Evolutionary conservation across 2,329 filamentous ascomycete genomes (phyloP).

Genomic region (Tolypocladium guangdongense): DNA sequence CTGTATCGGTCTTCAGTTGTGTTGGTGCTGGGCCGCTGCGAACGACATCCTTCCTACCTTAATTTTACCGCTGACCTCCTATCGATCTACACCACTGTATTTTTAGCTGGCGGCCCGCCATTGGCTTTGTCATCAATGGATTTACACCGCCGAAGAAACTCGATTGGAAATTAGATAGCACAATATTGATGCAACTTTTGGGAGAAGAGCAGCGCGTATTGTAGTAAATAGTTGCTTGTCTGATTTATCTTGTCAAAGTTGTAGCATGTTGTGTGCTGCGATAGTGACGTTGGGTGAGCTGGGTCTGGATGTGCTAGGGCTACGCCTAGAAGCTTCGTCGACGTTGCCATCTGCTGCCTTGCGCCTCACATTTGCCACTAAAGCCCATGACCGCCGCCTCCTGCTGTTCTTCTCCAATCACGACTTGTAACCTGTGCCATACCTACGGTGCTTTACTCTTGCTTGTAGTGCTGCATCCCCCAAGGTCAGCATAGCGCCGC

Average conservation of each 20-base stretch:
- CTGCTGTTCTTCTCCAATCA: neutral
- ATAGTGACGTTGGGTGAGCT: neutral
- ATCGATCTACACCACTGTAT: too few relatives aligned
- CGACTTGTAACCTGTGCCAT: neutral
- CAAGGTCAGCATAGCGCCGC: neutral
- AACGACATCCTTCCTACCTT: too few relatives aligned
- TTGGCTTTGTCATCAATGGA: neutral
- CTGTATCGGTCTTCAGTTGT: too few relatives aligned
- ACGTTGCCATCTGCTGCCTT: neutral
- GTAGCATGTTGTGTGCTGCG: neutral
- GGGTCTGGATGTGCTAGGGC: neutral
- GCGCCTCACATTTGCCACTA: neutral
- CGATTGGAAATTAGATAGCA: neutral
- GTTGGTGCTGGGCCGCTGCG: too few relatives aligned
- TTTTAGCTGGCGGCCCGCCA: neutral
- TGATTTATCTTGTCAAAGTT: neutral
- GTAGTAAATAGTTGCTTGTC: neutral
- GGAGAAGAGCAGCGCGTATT: neutral
- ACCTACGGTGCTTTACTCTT: neutral
- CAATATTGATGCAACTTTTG: neutral
- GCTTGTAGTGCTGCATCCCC: neutral
- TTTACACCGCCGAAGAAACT: neutral
- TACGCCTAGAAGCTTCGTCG: neutral
- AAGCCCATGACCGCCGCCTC: neutral
- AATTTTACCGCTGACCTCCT: too few relatives aligned